Conservation (phyloP, 2,329 filamentous ascomycete genomes). For the Emergomyces africanus region DNA sequence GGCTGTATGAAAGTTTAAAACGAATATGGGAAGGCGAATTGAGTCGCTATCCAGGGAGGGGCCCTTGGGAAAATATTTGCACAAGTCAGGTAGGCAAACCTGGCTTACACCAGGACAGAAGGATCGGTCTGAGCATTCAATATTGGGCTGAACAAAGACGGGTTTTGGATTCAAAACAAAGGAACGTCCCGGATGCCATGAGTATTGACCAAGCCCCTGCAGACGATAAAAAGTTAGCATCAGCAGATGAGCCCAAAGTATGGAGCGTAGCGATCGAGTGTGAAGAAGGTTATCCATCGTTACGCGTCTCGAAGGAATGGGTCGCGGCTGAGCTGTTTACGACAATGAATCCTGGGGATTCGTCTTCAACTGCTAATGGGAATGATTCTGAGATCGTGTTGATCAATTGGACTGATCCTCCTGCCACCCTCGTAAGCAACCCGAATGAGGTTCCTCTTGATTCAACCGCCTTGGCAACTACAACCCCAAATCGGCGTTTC, state of each 20-base stretch:
- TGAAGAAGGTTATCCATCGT: slow-evolving; percentile 32
- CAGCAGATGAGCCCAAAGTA: slow-evolving; percentile 14
- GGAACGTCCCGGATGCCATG: slow-evolving; percentile 20
- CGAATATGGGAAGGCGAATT: slow-evolving; percentile 32
- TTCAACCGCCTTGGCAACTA: slow-evolving; percentile 24
- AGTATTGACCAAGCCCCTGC: slow-evolving; percentile 17
- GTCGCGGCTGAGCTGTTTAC: slow-evolving; percentile 25
- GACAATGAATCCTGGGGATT: slow-evolving; percentile 15
- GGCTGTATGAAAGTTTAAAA: slow-evolving; percentile 29
- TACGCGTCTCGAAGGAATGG: slow-evolving; percentile 34
- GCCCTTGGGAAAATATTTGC: slow-evolving; percentile 29
- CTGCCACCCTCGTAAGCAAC: slow-evolving; percentile 22
- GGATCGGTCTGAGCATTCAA: slow-evolving; percentile 29
- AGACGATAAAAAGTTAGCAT: slow-evolving; percentile 11
- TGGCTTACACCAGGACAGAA: slow-evolving; percentile 25
- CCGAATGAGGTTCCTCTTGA: slow-evolving; percentile 26
- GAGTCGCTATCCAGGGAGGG: slow-evolving; percentile 18
- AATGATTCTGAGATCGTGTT: slow-evolving; percentile 15
- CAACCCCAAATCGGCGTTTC: slow-evolving; percentile 31
- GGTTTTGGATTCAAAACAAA: slow-evolving; percentile 19
- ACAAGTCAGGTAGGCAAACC: slow-evolving; percentile 30
- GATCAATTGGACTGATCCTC: slow-evolving; percentile 30
- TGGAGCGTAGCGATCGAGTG: slow-evolving; percentile 32
- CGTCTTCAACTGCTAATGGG: slow-evolving; percentile 12
- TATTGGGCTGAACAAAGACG: slow-evolving; percentile 31